A percentile compares a stretch with the other conserved stretches of the same genome.
These are phyloP conservation scores for Melastoma candidum DNA, from an alignment of 441 rosid species.

Conservation along the genomic window DNA sequence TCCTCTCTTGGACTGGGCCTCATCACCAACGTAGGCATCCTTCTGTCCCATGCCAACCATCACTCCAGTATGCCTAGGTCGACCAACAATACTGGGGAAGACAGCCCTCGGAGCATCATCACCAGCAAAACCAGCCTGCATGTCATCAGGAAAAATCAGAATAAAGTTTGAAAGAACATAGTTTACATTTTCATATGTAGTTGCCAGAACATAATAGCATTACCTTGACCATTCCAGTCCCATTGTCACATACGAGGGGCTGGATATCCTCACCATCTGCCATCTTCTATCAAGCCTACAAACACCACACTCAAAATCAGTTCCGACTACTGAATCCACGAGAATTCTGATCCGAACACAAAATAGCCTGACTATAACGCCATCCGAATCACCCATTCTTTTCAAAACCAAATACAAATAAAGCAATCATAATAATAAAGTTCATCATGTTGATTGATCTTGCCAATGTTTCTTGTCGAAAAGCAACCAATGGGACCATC, in stretches of 20 bases:
- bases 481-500: no score
- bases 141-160: background rate
- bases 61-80: slow-evolving; percentile 12
- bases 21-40: slow-evolving; percentile 13
- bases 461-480: no score
- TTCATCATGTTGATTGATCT: no score
- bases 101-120: slow-evolving; percentile 15
- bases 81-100: slow-evolving; percentile 14
- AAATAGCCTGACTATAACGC: no score
- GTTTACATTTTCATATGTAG: background rate
- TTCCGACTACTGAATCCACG: no score
- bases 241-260: slow-evolving; percentile 17
- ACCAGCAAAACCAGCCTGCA: slow-evolving; percentile 12
- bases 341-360: no score
- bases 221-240: slow-evolving; percentile 18
- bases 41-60: slow-evolving; percentile 14
- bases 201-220: background rate
- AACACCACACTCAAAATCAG: background rate
- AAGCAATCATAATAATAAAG: no score
- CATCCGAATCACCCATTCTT: no score
- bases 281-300: slow-evolving; percentile 4
- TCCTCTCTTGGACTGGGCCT: slow-evolving; percentile 13
- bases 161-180: background rate
- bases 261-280: slow-evolving; percentile 16
- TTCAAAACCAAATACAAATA: no score